Percentiles rank a stretch among this genome's conserved stretches.
Evolutionary conservation across 1,284 basidiomycete genomes (phyloP).

Genomic region (Xerocomus nothofagi): DNA sequence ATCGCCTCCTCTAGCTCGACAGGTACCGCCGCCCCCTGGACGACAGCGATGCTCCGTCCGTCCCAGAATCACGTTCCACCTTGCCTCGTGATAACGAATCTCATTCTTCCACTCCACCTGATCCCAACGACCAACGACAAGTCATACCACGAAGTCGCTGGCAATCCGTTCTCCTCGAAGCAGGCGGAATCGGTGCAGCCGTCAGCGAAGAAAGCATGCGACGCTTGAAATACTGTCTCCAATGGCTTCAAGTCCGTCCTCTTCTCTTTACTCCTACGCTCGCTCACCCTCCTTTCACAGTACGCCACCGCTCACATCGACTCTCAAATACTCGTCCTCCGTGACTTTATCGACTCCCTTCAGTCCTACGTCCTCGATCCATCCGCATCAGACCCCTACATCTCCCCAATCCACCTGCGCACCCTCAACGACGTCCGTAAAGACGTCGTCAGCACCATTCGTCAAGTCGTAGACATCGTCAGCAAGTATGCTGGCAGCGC

Average conservation of each 20-base stretch:
- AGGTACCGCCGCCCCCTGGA: constrained; percentile 44
- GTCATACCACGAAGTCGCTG: constrained; percentile 72
- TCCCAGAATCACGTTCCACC: too few species aligned
- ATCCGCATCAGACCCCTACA: constrained; percentile 33
- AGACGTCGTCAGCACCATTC: constrained; percentile 84
- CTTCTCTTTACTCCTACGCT: constrained; percentile 44
- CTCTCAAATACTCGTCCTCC: constrained; percentile 80
- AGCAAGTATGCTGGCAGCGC: constrained; percentile 83
- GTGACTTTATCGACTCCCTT: constrained; percentile 76
- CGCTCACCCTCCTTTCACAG: constrained; percentile 40
- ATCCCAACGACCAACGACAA: constrained; percentile 32
- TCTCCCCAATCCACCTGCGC: constrained; percentile 58
- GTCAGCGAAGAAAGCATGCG: constrained; percentile 91
- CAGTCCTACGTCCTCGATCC: constrained; percentile 42
- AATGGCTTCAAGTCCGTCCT: constrained; percentile 78
- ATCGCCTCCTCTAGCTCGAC: constrained; percentile 42
- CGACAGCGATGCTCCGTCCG: constrained; percentile 33
- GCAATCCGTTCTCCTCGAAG: constrained; percentile 83
- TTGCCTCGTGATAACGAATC: background rate
- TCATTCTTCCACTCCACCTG: too few species aligned
- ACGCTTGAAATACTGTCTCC: constrained; percentile 80
- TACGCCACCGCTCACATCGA: constrained; percentile 89
- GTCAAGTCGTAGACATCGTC: constrained; percentile 87
- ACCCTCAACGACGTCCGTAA: constrained; percentile 73
- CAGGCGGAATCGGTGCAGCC: constrained; percentile 86